Percentiles rank a stretch among this genome's conserved stretches.
Conservation (phyloP, 2,329 filamentous ascomycete genomes). For the Zymoseptoria ardabiliae region DNA sequence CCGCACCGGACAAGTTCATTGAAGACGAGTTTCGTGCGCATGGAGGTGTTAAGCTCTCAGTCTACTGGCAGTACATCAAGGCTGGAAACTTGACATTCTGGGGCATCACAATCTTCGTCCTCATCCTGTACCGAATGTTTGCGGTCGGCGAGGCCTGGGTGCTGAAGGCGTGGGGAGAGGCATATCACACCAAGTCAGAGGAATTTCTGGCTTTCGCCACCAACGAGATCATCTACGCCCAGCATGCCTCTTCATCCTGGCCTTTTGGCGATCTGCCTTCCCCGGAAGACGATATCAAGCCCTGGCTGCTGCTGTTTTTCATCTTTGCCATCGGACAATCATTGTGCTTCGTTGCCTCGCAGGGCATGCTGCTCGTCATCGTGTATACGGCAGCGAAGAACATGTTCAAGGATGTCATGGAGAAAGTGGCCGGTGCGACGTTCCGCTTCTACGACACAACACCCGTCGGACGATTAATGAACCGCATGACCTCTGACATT, state of each 20-base stretch:
- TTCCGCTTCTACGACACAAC: constrained; percentile 91
- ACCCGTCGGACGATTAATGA: constrained; percentile 84
- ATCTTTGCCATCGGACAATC: constrained; percentile 57
- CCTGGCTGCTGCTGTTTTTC: constrained; percentile 69
- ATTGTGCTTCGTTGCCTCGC: constrained; percentile 52
- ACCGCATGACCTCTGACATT: constrained; percentile 83
- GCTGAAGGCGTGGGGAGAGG: constrained; percentile 79
- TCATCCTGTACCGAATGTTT: constrained; percentile 56
- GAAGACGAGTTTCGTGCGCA: constrained; percentile 68
- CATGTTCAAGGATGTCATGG: constrained; percentile 67
- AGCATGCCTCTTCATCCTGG: constrained; percentile 10
- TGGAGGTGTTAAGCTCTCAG: constrained; percentile 64
- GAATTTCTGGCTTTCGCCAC: constrained; percentile 3
- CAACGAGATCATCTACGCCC: constrained; percentile 2
- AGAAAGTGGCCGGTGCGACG: constrained; percentile 66
- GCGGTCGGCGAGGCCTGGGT: constrained; percentile 69
- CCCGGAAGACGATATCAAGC: constrained; percentile 58
- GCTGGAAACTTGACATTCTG: constrained; percentile 72
- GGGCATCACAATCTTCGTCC: constrained; percentile 55
- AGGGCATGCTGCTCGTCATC: constrained; percentile 65
- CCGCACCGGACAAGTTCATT: constrained; percentile 66
- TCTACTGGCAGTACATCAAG: constrained; percentile 82
- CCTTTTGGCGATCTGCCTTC: constrained; percentile 53
- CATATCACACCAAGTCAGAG: constrained; percentile 44
- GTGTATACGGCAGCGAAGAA: constrained; percentile 69